These are phyloP conservation scores for Rhodotorula sp. DNA, from an alignment of 1,284 basidiomycete genomes.

Conservation along the genomic window DNA sequence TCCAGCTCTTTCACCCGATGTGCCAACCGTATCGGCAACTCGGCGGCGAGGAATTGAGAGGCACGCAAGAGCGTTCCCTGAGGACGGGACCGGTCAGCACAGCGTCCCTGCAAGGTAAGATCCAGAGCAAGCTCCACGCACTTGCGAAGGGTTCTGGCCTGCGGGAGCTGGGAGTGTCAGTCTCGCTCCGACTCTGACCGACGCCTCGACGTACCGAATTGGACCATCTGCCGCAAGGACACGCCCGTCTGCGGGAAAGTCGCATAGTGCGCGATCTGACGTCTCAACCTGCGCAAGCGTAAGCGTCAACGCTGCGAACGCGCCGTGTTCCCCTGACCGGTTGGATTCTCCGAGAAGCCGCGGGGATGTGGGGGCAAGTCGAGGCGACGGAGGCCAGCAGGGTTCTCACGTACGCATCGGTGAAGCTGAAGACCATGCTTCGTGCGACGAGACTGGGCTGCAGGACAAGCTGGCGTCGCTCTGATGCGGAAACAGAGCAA, in stretches of 20 bases:
- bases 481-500: no score
- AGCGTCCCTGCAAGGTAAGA: no score
- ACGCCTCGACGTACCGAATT: constrained; percentile 55
- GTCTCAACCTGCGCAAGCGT: constrained; percentile 62
- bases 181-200: neutral
- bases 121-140: neutral
- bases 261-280: constrained; percentile 90
- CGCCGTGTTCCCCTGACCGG: neutral
- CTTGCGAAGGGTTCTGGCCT: constrained; percentile 71
- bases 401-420: constrained; percentile 17
- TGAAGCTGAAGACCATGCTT: constrained; percentile 22
- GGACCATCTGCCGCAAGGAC: constrained; percentile 87
- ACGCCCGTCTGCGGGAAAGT: constrained; percentile 72
- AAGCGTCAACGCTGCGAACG: neutral
- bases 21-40: constrained; percentile 89
- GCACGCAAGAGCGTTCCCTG: constrained; percentile 85
- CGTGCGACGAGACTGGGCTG: no score
- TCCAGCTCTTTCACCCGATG: constrained; percentile 97
- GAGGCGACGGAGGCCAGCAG: neutral
- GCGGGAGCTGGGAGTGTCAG: neutral
- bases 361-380: neutral
- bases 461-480: no score
- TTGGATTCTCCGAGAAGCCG: neutral
- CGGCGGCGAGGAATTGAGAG: constrained; percentile 71
- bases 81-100: neutral